These are phyloP conservation scores for Xylariaceae sp. DNA, from an alignment of 2,329 filamentous ascomycete species.

Conservation along the genomic window DNA sequence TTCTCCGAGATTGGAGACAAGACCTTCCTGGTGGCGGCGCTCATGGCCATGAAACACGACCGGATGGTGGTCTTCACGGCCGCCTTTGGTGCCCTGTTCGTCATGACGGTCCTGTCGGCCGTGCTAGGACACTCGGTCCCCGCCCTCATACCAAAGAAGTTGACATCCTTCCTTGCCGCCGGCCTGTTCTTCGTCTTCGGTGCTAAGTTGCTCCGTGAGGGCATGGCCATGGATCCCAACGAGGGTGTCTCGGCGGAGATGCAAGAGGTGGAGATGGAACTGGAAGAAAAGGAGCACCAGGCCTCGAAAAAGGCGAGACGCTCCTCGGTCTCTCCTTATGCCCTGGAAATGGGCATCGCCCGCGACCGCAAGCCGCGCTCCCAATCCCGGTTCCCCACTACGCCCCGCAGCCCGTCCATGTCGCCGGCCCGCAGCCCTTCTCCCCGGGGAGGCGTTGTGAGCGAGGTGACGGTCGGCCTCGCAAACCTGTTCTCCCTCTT, in stretches of 20 bases:
- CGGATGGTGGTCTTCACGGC: conserved; percentile 90
- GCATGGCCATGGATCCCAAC: conserved; percentile 79
- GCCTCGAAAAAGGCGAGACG: conserved; percentile 61
- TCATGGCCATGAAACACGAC: conserved; percentile 99
- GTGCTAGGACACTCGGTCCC: conserved; percentile 89
- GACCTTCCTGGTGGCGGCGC: conserved; percentile 90
- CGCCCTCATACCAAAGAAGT: conserved; percentile 78
- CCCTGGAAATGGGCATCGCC: conserved; percentile 73
- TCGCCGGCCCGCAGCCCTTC: conserved; percentile 60
- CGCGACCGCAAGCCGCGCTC: conserved; percentile 62
- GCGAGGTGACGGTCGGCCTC: conserved; percentile 47
- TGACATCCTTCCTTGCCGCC: conserved; percentile 83
- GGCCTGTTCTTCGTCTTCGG: conserved; percentile 86
- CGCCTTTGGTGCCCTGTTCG: conserved; percentile 82
- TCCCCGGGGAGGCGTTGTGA: conserved; percentile 34
- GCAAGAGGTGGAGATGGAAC: conserved; percentile 90
- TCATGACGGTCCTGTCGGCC: conserved; percentile 94
- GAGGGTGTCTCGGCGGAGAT: conserved; percentile 95
- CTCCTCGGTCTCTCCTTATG: conserved; percentile 67
- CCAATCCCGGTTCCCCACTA: conserved; percentile 71
- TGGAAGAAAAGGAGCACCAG: conserved; percentile 85
- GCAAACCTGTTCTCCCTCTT: conserved; percentile 83
- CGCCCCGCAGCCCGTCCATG: conserved; percentile 73
- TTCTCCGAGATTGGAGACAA: conserved; percentile 98
- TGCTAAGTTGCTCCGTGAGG: conserved; percentile 75